These are phyloP conservation scores for Flaveria brownii DNA, from an alignment of 129 eudicot genomes.

Conservation along the genomic window DNA sequence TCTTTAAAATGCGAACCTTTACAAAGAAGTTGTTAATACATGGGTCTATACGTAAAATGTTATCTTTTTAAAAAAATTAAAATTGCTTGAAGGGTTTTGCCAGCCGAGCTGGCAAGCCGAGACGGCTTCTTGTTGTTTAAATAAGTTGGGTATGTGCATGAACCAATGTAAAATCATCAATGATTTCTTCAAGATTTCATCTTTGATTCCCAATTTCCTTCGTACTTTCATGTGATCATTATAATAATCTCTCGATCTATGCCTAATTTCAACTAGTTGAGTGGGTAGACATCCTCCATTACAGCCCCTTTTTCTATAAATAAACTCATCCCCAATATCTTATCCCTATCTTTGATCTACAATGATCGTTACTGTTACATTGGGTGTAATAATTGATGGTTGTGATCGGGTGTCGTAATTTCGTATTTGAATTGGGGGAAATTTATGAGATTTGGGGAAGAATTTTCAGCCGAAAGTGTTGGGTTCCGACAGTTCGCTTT, in stretches of 20 bases:
- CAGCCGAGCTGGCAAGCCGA: constrained; percentile 29
- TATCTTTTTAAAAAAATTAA: background rate
- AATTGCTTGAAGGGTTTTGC: constrained; percentile 10
- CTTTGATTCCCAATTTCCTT: constrained; percentile 28
- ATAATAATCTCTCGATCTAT: constrained; percentile 7
- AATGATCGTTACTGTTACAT: background rate
- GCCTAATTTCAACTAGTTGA: constrained; percentile 46
- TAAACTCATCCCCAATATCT: constrained; percentile 8
- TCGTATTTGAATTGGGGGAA: too few relatives aligned
- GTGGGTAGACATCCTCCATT: constrained; percentile 41
- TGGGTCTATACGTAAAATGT: constrained; percentile 19
- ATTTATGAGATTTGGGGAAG: background rate
- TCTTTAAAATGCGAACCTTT: background rate
- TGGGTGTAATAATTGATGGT: too few relatives aligned
- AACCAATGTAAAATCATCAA: constrained; percentile 32
- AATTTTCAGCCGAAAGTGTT: constrained; percentile 35
- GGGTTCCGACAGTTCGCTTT: constrained; percentile 36
- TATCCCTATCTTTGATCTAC: constrained; percentile 22
- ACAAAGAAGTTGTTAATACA: constrained; percentile 4
- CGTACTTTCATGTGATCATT: constrained; percentile 28
- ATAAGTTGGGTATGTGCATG: constrained; percentile 35
- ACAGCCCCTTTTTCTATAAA: constrained; percentile 35
- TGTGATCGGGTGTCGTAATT: too few relatives aligned
- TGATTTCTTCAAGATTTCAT: constrained; percentile 26
- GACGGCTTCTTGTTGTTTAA: constrained; percentile 2